Conservation (phyloP, 345 rosid genomes). For the Arabidopsis arenosa region DNA sequence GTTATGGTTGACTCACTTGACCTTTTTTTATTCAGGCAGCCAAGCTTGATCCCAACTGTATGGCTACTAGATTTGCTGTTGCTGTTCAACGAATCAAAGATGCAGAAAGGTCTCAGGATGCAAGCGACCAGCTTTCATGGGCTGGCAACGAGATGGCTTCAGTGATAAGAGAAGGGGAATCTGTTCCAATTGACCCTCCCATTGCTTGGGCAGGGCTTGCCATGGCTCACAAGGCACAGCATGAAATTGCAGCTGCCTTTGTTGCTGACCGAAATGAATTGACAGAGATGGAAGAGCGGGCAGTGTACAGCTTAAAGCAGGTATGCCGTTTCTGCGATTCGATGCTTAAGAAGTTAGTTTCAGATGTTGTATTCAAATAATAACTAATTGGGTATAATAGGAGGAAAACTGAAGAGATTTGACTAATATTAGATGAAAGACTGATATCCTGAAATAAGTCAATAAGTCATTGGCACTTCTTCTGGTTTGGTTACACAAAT, state of each 20-base stretch:
- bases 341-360: slow-evolving; percentile 23
- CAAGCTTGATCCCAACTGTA: slow-evolving; percentile 88
- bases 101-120: slow-evolving; percentile 95
- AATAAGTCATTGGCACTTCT: neutral
- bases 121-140: slow-evolving; percentile 81
- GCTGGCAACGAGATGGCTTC: slow-evolving; percentile 99
- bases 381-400: neutral
- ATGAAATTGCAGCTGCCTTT: slow-evolving; percentile 90
- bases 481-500: slow-evolving; percentile 7
- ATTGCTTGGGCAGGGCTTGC: slow-evolving; percentile 96
- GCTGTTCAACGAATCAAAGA: slow-evolving; percentile 91
- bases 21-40: slow-evolving; percentile 65
- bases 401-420: neutral
- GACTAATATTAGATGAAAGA: neutral
- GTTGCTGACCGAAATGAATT: slow-evolving; percentile 61
- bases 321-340: slow-evolving; percentile 43
- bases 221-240: slow-evolving; percentile 88
- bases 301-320: slow-evolving; percentile 85
- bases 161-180: slow-evolving; percentile 87
- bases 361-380: neutral
- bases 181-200: slow-evolving; percentile 73
- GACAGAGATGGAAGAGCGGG: slow-evolving; percentile 75
- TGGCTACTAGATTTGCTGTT: slow-evolving; percentile 93
- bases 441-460: neutral
- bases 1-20: slow-evolving; percentile 19